Evolutionary conservation across 805 yeast species (phyloP), one percentile per base, ranked within the genome.

Genomic region (Starmera quercuum): DNA sequence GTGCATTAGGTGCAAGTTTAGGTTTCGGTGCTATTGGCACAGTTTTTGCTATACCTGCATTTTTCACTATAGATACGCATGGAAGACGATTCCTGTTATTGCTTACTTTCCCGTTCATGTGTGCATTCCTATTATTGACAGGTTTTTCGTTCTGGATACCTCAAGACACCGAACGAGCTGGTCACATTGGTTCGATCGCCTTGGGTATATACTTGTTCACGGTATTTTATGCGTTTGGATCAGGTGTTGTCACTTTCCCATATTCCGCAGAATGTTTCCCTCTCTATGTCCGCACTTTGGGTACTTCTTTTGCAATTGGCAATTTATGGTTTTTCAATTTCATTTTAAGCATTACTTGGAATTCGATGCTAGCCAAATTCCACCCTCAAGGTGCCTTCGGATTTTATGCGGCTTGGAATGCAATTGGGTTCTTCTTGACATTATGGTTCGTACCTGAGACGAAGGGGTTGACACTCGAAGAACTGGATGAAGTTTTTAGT

Each of bases 171-270:
- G 51, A 49, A 18, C n/a, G n/a, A n/a, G 56, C 71, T 6, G 78
- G 78, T 5, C 68, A 83, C 47, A 58, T 81, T 39, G 95, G 78
- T 4, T 68, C 80, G 33, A 76, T 83, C 35, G 66, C 81, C 6
- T 61, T 75, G 40, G 94, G 92, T 44, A 78, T 85, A 37, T 85
- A 85, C 53, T 51, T 85, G 20, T 84, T 72, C 57, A 65, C 85
- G 0, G 68, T 75, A 28, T 79, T 81, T 35, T 85, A 85, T 59
- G 82, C 94, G 0, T 75, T 83, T 4, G 90, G 94, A 35, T 85
- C 82, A 54, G 95, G 95, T 29, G 94, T 94, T 10, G 92, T 85
- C 28, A 94, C 95, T 4, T 84, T 85, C 62, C 81, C 90, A 3
- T 83, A 85, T 51, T 78, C 88, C 15, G 94, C 95, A 8, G 95